Evolutionary conservation across 805 yeast genomes (phyloP), one percentile per base, ranked within the genome.

Genomic region (Hagleromyces aurorensis): DNA sequence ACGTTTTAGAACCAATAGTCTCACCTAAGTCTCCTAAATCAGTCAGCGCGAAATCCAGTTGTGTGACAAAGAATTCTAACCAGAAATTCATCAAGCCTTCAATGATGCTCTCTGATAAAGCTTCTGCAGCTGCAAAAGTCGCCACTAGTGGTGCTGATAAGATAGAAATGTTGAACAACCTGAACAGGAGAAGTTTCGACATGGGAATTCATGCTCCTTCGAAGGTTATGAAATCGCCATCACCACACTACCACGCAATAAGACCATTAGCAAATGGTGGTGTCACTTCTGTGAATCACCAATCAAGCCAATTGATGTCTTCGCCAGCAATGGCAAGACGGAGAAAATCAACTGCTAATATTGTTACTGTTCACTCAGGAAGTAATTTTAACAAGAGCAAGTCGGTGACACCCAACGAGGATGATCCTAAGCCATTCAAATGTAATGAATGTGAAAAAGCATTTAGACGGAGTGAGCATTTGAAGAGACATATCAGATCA

Each of bases 401-500:
- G 12, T 36, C 40, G 10, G 32, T 36, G 15, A 38, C 37, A 12
- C 38, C 41, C 19, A 24, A 34, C 18, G 53, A 44, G 12, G 57
- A 46, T 19, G 46, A 37, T 14, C 63, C 58, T 8, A 62, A 60
- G 38, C 61, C 62, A 17, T 58, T 58, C 41, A 43, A 44, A 14
- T 67, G 67, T 35, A 39, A 41, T 6, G 44, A 50, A 7, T 67
- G 72, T 37, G 37, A 44, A 1, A 65, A 64, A 41, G 44, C 48
- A 3, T 78, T 78, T 53, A 70, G 69, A 40, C 64, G 83, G 38
- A 72, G 72, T 43, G 83, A 78, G 36, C 83, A 77, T 48, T 58
- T 76, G 46, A 75, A 74, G 48, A 57, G 86, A 33, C 86, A 78
- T 47, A 66, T 72, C 49, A 58, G 82, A 34, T 73, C 80, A 13